Evolutionary conservation across 2,329 filamentous ascomycete species (phyloP), one percentile per base, ranked within the genome.

Genomic region (Gnomoniopsis sp.): DNA sequence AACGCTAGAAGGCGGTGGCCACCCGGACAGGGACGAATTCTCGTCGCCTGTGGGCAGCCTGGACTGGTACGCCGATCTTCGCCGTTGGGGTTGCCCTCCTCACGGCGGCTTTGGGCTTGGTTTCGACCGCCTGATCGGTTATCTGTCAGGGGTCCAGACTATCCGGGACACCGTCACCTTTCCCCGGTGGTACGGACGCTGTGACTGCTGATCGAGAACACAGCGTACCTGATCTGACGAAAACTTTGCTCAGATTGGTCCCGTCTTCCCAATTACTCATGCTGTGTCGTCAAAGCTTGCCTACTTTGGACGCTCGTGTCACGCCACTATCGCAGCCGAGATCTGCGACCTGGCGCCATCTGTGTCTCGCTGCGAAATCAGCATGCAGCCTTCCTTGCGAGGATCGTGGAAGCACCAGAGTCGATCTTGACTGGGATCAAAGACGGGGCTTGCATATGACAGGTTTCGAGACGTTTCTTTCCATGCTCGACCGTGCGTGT

Each of bases 21-120:
- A 56, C 15, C 74, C 23, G 58, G 65, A 41, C 65, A 44, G 33
- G 48, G 51, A 54, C 22, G 53, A 51, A 41, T 14, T 57, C 17
- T 50, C 53, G 33, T 41, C 52, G 34, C 22, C 52, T 34, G 36
- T 51, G 49, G 56, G 47, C 44, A 55, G 36, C 48, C 73, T 96
- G 56, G 84, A 88, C 65, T 97, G 93, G 93, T 97, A 96, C 70
- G 78, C 91, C 23, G 92, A 97, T 71, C 80, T 97, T 61, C 86
- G 93, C 61, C 87, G 88, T 65, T 97, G 91, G 84, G 93, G 93
- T n/a, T 93, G 88, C 65, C 90, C 91, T 57, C 91, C 91, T 38
- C 93, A 96, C 68, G 93, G 93, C 46, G 93, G 93, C 1, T 97
- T 96, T 70, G 93, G 93, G 2, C 73, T 97, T 58, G 93, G 93